Base-by-base conservation (phyloP, 306 rosid species). In the Rubus idaeus region DNA sequence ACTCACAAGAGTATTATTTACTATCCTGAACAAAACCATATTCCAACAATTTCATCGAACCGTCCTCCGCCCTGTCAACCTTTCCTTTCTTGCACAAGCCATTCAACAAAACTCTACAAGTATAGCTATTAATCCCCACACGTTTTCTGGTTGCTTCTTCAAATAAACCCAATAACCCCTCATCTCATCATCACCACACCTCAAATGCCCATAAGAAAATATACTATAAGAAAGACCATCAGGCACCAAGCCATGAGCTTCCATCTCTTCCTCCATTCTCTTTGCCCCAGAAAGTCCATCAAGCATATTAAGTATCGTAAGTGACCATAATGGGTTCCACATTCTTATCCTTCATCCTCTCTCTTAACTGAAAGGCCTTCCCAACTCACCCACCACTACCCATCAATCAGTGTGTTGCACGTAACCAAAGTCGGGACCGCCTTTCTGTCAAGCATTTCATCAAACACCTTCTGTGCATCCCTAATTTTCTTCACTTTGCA, bases 201-300 rank as follows among this genome's bases (percentile, higher is more conserved):
- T 75, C 5, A 76, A 76, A 66, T 73, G 79, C 81, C 89, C 89
- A 85, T 82, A 87, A 50, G 88, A 88, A 75, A 87, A 69, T 47
- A 78, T 75, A 51, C 89, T 53, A 71, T 81, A 56, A 16, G 82
- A 87, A 82, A 87, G 83, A 41, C 89, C 85, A 82, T 71, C 85
- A 7, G 93, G 96, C 75, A 60, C 79, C 83, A 89, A 77, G 20
- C 86, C 83, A 16, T 10, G 46, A 74, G 66, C 81, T 73, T 89
- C 89, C 90, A 89, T 91, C 80, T 89, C 98, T 56, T 88, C 94
- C 5, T 84, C 88, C 86, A 88, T 78, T 71, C 84, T 84, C 84
- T 65, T 77, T 1, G 80, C 88, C 80, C 81, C 76, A 81, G 92
- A 91, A 71, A 90, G 86, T 50, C 91, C 92, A 23, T 71, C 67